phyloP scores from a whole-genome alignment of 345 rosid species.

The Aquilaria malaccensis region DNA sequence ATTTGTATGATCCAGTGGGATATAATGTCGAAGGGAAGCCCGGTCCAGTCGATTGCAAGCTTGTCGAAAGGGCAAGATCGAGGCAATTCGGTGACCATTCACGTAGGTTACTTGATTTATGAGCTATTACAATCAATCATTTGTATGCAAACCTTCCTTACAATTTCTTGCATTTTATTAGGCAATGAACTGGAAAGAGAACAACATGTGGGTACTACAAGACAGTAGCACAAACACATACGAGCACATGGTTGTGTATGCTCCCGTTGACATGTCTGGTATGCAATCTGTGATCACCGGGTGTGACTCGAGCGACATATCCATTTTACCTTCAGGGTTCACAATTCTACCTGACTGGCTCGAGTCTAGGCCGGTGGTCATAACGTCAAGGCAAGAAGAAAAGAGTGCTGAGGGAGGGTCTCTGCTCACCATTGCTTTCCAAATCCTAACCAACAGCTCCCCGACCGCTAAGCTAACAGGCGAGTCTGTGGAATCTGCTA shows the following conservation, averaged over 20 bases:
- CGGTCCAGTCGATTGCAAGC: slow-evolving; percentile 67
- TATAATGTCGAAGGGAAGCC: slow-evolving; percentile 59
- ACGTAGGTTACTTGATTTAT: slow-evolving; percentile 25
- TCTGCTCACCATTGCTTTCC: slow-evolving; percentile 76
- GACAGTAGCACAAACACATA: slow-evolving; percentile 79
- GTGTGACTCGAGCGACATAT: slow-evolving; percentile 81
- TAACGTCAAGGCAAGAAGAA: slow-evolving; percentile 77
- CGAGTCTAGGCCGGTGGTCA: slow-evolving; percentile 82
- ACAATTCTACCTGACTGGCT: slow-evolving; percentile 85
- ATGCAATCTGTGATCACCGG: slow-evolving; percentile 87
- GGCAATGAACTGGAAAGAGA: slow-evolving; percentile 72
- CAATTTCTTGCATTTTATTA: slow-evolving; percentile 18
- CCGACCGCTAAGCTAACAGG: slow-evolving; percentile 57
- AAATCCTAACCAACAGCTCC: slow-evolving; percentile 56
- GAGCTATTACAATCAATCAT: neutral
- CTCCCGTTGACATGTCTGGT: slow-evolving; percentile 66
- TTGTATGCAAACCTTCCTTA: neutral
- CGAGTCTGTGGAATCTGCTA: slow-evolving; percentile 85
- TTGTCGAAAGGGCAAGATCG: slow-evolving; percentile 90
- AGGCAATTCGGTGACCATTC: slow-evolving; percentile 86
- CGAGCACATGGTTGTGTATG: slow-evolving; percentile 80
- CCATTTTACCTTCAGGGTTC: slow-evolving; percentile 87
- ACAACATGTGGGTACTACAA: slow-evolving; percentile 72
- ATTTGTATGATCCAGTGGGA: slow-evolving; percentile 64
- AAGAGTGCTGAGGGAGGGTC: slow-evolving; percentile 77